phyloP scores from a whole-genome alignment of 345 rosid genomes.

The Hevea brasiliensis region DNA sequence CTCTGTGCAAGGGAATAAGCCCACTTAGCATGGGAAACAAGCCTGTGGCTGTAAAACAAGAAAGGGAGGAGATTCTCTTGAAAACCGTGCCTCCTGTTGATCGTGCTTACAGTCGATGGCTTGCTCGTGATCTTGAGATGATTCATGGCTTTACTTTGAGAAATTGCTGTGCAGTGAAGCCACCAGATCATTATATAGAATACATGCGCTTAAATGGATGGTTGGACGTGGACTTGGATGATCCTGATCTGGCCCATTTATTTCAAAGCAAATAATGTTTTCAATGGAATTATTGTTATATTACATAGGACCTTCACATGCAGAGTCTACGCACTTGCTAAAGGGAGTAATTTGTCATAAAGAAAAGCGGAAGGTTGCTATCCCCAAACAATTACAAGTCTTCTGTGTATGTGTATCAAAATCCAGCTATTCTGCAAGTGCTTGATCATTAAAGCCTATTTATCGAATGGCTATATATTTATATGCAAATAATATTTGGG shows the following conservation, averaged over 20 bases:
- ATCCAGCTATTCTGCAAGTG: no score
- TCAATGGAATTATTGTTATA: background rate
- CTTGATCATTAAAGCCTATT: background rate
- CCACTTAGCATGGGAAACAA: constrained; percentile 61
- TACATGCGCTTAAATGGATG: constrained; percentile 62
- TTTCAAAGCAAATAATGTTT: constrained; percentile 34
- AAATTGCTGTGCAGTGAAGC: constrained; percentile 49
- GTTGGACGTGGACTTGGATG: constrained; percentile 69
- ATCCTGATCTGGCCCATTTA: constrained; percentile 73
- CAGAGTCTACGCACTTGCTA: background rate
- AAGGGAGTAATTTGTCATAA: background rate
- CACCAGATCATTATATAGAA: constrained; percentile 69
- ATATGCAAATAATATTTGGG: background rate
- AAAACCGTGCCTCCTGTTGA: constrained; percentile 72
- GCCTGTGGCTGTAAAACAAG: constrained; percentile 48
- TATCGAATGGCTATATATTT: background rate
- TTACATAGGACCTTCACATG: background rate
- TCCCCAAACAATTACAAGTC: background rate
- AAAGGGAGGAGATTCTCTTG: constrained; percentile 49
- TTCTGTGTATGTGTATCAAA: no score
- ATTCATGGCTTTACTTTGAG: constrained; percentile 55
- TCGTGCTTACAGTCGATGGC: constrained; percentile 63
- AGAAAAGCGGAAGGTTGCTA: background rate
- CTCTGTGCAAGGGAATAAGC: constrained; percentile 20
- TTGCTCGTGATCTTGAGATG: constrained; percentile 70